Percentiles rank a stretch among this genome's conserved stretches.
These are phyloP conservation scores for Massariosphaeria phaeospora DNA, from an alignment of 495 filamentous ascomycete genomes.

Conservation along the genomic window DNA sequence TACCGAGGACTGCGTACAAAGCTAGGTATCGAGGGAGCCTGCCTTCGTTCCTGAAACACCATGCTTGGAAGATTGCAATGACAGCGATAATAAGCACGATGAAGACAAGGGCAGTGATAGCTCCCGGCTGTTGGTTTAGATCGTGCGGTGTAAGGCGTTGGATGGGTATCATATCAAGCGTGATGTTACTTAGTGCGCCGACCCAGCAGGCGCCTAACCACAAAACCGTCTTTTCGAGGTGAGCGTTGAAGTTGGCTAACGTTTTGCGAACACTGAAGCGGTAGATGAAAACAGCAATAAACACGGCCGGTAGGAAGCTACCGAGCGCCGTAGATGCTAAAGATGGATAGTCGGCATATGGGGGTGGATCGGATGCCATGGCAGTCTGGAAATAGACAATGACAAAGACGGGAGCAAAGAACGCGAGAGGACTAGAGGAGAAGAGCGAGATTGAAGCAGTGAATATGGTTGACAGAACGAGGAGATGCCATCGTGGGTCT, in stretches of 20 bases:
- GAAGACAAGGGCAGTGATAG: conserved; percentile 38
- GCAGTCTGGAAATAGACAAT: conserved; percentile 39
- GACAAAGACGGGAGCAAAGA: conserved; percentile 40
- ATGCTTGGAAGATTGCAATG: conserved; percentile 41
- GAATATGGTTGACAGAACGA: conserved; percentile 37
- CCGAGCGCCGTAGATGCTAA: conserved; percentile 36
- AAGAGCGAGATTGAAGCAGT: conserved; percentile 38
- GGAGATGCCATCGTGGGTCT: conserved; percentile 41
- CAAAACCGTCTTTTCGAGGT: conserved; percentile 42
- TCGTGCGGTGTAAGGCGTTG: conserved; percentile 42
- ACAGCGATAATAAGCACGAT: conserved; percentile 36
- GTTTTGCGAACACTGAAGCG: conserved; percentile 43
- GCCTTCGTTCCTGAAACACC: conserved; percentile 41
- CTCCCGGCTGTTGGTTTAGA: conserved; percentile 41
- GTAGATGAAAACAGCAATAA: conserved; percentile 38
- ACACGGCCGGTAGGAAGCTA: conserved; percentile 41
- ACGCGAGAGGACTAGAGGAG: conserved; percentile 37
- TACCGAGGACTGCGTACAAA: conserved; percentile 56
- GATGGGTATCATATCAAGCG: conserved; percentile 43
- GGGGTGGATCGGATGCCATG: conserved; percentile 42
- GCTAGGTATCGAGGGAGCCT: conserved; percentile 39
- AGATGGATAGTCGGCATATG: conserved; percentile 38
- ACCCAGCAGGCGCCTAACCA: conserved; percentile 42
- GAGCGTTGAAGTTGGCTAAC: conserved; percentile 37
- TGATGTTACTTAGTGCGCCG: conserved; percentile 42